Evolutionary conservation across 495 filamentous ascomycete species (phyloP), one percentile per base, ranked within the genome.

Genomic region (Aspergillus bridgeri): DNA sequence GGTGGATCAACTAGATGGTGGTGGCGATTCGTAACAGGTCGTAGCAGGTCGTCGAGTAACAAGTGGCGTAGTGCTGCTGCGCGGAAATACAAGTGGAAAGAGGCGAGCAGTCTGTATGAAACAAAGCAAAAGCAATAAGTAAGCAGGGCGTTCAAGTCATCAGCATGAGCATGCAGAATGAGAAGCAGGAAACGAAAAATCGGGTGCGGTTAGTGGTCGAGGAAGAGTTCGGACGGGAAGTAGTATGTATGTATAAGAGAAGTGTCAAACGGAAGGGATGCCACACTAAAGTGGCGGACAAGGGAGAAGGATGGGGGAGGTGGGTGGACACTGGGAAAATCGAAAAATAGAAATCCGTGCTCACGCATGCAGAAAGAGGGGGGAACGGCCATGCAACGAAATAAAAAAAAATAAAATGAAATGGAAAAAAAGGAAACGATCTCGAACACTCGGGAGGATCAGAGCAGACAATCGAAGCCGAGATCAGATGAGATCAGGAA

Each of bases 321-420:
- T 65, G 65, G 47, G 56, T 65, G 71, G 70, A 71, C 70, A 61
- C 63, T 65, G 65, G 59, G 59, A 57, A 52, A 46, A 54, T 58
- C 57, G 61, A 66, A 68, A 72, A 69, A 72, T 67, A 71, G 65
- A 67, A 67, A 65, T 65, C 44, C 58, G 51, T 57, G 48, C 54
- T 38, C 51, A 56, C 47, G 58, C 60, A 43, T 49, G 55, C 21
- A 61, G 61, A 57, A 63, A 59, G 63, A 60, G 61, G 53, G 51
- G 58, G 62, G 58, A 57, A 53, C 48, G 60, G 57, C 8, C 11
- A 50, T 24, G 20, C 58, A 48, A 58, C 45, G 21, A 44, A 33
- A 45, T 57, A 46, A 49, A 43, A 54, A 51, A 49, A 11, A 57
- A 33, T 46, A 58, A 57, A 53, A 27, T 42, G 24, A 46, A 57